These are phyloP conservation scores for Cenchrus purpureus DNA, from an alignment of 176 grass and related monocot species.

Conservation along the genomic window DNA sequence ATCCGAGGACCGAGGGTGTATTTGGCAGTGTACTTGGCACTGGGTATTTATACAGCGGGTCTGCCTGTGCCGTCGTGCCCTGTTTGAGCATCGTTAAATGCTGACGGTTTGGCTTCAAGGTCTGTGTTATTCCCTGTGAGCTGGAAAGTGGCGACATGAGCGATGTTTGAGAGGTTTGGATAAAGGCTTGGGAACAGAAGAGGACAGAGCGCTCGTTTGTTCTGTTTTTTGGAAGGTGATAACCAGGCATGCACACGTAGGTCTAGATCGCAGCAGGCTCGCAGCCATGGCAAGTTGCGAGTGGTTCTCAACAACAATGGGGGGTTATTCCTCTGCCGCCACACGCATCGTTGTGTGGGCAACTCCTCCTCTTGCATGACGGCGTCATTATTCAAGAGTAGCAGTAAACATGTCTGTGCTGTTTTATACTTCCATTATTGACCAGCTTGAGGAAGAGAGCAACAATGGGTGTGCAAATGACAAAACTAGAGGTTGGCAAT, in stretches of 20 bases:
- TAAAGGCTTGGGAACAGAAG: background rate
- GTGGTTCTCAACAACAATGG: conserved; percentile 27
- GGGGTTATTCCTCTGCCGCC: conserved; percentile 19
- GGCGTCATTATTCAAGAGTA: background rate
- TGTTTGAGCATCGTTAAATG: background rate
- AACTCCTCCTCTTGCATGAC: background rate
- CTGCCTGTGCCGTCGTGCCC: background rate
- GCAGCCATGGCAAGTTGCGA: conserved; percentile 14
- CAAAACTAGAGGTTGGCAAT: background rate
- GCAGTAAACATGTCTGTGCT: too few relatives aligned
- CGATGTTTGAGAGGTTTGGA: background rate
- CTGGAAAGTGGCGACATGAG: conserved; percentile 29
- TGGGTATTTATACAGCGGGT: background rate
- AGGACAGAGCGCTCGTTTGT: background rate
- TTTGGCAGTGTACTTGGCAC: conserved; percentile 5
- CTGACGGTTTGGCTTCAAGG: conserved; percentile 38
- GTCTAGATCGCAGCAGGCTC: background rate
- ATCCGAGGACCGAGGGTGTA: background rate
- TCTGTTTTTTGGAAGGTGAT: background rate
- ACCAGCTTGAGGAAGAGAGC: background rate
- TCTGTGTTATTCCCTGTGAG: conserved; percentile 37
- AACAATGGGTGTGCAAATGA: background rate
- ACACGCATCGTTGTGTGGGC: conserved; percentile 38
- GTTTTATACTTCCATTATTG: background rate
- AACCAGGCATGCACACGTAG: background rate